Conservation (phyloP, 805 yeast species). For the Pichia californica region DNA sequence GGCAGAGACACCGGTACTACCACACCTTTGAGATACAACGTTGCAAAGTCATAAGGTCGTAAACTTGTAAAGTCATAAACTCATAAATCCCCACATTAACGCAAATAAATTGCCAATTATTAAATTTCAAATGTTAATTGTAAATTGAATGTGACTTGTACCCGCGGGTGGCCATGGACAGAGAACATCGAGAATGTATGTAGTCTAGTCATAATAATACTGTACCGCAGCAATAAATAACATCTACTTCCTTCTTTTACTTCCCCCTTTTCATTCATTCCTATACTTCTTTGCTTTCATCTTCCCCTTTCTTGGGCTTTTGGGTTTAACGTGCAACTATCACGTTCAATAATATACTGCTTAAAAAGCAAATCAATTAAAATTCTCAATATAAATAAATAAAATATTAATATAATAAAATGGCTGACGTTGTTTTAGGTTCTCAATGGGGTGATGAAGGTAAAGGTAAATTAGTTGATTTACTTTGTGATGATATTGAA, state of each 20-base stretch:
- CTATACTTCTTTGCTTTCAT: neutral
- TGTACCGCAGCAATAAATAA: too few relatives aligned
- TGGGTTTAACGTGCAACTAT: conserved; percentile 4
- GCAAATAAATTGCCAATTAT: too few relatives aligned
- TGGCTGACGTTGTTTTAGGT: conserved; percentile 93
- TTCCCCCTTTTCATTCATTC: neutral
- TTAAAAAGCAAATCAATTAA: neutral
- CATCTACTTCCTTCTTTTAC: neutral
- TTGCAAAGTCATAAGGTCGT: too few relatives aligned
- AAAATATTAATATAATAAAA: conserved; percentile 16
- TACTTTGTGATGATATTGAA: conserved; percentile 89
- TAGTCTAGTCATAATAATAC: too few relatives aligned
- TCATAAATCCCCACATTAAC: too few relatives aligned
- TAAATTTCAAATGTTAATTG: too few relatives aligned
- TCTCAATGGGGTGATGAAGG: conserved; percentile 99
- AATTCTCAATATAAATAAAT: neutral
- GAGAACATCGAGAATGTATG: too few relatives aligned
- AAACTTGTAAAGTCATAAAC: too few relatives aligned
- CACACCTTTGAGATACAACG: too few relatives aligned
- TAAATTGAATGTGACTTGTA: too few relatives aligned
- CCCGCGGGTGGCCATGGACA: too few relatives aligned
- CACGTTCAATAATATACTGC: neutral
- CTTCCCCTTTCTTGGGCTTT: neutral
- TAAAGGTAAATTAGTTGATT: conserved; percentile 94
- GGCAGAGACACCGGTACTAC: too few relatives aligned